Base-by-base conservation (phyloP, 2,329 filamentous ascomycete species). In the Colletotrichum spaethianum region DNA sequence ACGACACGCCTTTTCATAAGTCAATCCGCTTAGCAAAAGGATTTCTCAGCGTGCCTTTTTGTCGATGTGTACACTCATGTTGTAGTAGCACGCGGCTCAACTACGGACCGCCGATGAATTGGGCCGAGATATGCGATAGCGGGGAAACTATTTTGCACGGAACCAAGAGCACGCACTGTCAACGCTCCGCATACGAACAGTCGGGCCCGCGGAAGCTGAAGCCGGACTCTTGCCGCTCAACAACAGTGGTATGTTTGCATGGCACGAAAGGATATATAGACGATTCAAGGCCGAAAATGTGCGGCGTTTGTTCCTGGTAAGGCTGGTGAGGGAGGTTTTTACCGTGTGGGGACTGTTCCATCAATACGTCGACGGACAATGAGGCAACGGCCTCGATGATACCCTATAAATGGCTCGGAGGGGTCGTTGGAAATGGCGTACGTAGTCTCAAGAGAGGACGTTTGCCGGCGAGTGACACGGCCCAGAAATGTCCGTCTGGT, bases 401-500 rank as follows among this genome's bases (percentile, higher is more conserved):
- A 67, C 55, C 62, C 44, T 23, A 46, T 38, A 48, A 67, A 46
- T 31, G 46, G 28, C 23, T 57, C 20, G 14, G 42, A 26, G n/a
- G 20, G 33, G 11, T 50, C 52, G 44, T 31, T 38, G 40, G 44
- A 18, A 18, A 38, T 60, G 53, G 38, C 20, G 31, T 53, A 53
- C 44, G 62, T 36, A 60, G 67, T 60, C 38, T 46, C 14, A 48
- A 53, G 36, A 44, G 46, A 55, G 46, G 33, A 44, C 31, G 20
- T 67, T 40, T 67, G 53, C 33, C 46, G 11, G 44, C 62, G 28
- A 61, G 38, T 55, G 36, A 52, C 31, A 46, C 38, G 55, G 63
- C 36, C 44, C 31, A 52, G 16, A 23, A 55, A 26, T 20, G 23
- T 36, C 50, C 55, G 20, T 67, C 67, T 18, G 46, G 38, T 70